A percentile compares a stretch with the other conserved stretches of the same genome.
These are phyloP conservation scores for Kwoniella sp. DNA, from an alignment of 768 basidiomycete genomes.

Conservation along the genomic window DNA sequence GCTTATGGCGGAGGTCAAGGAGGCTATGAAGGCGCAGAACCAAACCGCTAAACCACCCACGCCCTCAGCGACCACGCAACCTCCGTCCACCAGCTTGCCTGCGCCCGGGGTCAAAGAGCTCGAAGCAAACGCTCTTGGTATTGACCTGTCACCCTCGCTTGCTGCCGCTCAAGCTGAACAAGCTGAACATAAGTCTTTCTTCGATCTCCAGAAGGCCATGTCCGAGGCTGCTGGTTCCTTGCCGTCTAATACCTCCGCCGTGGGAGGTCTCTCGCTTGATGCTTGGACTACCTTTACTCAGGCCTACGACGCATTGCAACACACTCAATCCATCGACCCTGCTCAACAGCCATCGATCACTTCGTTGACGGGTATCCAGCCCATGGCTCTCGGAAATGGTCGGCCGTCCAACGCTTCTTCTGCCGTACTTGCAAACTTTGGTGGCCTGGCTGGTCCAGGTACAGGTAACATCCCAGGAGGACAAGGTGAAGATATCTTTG, in stretches of 20 bases:
- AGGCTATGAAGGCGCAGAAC: slow-evolving; percentile 6
- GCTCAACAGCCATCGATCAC: slow-evolving; percentile 1
- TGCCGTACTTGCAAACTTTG: not conserved
- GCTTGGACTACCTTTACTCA: slow-evolving; percentile 19
- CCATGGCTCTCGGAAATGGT: not conserved
- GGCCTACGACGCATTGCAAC: slow-evolving; percentile 18
- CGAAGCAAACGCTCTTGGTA: slow-evolving; percentile 17
- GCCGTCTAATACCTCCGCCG: not conserved
- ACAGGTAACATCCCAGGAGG: not conserved
- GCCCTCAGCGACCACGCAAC: not conserved
- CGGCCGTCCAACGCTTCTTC: slow-evolving; percentile 5
- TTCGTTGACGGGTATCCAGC: not conserved
- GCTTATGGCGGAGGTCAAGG: slow-evolving; percentile 25
- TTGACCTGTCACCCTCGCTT: slow-evolving; percentile 14
- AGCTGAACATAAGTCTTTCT: slow-evolving; percentile 18
- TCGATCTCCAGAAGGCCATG: slow-evolving; percentile 14
- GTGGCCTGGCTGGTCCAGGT: not conserved
- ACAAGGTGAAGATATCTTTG: slow-evolving; percentile 33
- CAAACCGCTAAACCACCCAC: not conserved
- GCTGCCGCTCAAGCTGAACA: slow-evolving; percentile 13
- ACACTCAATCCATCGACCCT: slow-evolving; percentile 4
- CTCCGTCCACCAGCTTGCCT: not conserved
- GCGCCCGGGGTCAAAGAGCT: not conserved
- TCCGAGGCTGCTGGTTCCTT: slow-evolving; percentile 10
- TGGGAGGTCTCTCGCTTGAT: slow-evolving; percentile 4